Conservation (phyloP, 2,329 filamentous ascomycete genomes). For the Monosporascus cannonballus region DNA sequence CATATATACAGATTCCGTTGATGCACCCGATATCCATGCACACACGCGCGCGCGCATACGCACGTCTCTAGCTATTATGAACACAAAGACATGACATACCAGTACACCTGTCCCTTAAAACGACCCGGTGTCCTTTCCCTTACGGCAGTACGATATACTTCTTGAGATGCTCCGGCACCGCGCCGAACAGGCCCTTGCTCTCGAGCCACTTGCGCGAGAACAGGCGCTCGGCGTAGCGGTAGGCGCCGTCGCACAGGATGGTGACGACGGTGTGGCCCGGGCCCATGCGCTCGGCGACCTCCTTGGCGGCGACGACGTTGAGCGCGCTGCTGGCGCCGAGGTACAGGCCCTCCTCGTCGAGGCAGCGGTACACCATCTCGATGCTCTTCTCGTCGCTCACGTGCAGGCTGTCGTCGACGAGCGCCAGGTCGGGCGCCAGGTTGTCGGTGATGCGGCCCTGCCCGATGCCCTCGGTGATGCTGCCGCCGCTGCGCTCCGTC, state of each 20-base stretch:
- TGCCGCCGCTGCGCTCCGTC: constrained; percentile 72
- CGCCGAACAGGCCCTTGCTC: constrained; percentile 73
- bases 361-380: constrained; percentile 92
- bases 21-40: no score
- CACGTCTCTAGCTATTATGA: constrained; percentile 4
- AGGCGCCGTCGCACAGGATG: constrained; percentile 92
- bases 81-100: not conserved
- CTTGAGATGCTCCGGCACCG: constrained; percentile 77
- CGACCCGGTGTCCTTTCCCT: not conserved
- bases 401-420: constrained; percentile 77
- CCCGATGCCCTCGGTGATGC: constrained; percentile 96
- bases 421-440: constrained; percentile 72
- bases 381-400: constrained; percentile 93
- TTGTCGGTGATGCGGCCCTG: constrained; percentile 97
- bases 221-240: constrained; percentile 87
- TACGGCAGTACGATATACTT: constrained; percentile 93
- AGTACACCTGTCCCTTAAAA: no score
- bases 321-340: constrained; percentile 88
- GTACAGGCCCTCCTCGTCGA: constrained; percentile 95
- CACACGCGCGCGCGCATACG: constrained; percentile 5
- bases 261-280: constrained; percentile 89
- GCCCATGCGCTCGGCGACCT: constrained; percentile 86
- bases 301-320: constrained; percentile 92
- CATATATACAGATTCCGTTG: constrained; percentile 10
- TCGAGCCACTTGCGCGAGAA: constrained; percentile 90